Base-by-base conservation (phyloP, 2,329 filamentous ascomycete species). In the Clonostachys solani region DNA sequence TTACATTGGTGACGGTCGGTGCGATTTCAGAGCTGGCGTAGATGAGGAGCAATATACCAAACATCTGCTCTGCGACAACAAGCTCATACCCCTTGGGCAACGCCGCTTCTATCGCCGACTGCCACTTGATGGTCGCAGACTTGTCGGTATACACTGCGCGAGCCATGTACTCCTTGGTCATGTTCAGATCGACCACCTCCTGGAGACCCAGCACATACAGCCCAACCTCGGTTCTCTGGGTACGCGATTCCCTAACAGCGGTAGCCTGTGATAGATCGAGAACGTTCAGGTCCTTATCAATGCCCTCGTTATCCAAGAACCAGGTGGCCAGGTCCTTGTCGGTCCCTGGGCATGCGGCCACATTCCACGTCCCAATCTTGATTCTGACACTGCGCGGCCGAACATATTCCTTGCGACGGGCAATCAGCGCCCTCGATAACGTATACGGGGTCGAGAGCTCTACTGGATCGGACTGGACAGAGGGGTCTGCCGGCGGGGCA, bases 281-380 rank as follows among this genome's bases (percentile, higher is more conserved):
- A 1, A 78, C 78, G 12, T 81, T 77, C 42, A 92, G 65, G 16
- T 73, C 70, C 46, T 84, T 73, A 49, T 86, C 80, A 8, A 92
- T 67, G 6, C 87, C 89, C 58, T 87, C 81, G 15, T 86, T 88
- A 12, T 83, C 75, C 8, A 95, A 78, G 62, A 99, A 96, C 94
- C 94, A 99, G 33, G 80, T 82, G 8, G 83, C 87, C 6, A 99
- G 71, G 61, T 97, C 94, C 55, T 89, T 88, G 64, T 96, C 91
- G 1, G 90, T 91, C 19, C 88, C 90, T 12, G 88, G 83, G 53
- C 87, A 84, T 2, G 86, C 84, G 5, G 91, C 94, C 15, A 96
- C 89, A 66, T 99, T 99, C 94, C 94, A 99, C 0, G 89, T 87
- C 40, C 92, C 94, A 45, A 99, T 78, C 68, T 96, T 96, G 65